A percentile compares a stretch with the other conserved stretches of the same genome.
phyloP scores from a whole-genome alignment of 768 basidiomycete genomes.

The Hortiboletus flavorubellus region DNA sequence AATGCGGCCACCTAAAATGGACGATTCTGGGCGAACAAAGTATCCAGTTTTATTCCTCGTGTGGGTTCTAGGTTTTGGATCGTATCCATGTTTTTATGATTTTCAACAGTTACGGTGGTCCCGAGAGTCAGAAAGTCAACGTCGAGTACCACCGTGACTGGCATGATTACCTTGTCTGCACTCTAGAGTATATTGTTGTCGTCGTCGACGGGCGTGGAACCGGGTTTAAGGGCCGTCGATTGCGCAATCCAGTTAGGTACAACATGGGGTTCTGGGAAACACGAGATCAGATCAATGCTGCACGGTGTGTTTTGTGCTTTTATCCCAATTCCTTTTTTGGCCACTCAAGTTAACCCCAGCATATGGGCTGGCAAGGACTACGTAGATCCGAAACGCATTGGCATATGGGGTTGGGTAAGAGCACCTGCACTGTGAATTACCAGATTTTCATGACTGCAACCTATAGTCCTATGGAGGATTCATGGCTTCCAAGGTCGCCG shows the following conservation, averaged over 20 bases:
- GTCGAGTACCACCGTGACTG: conserved; percentile 69
- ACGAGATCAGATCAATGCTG: conserved; percentile 84
- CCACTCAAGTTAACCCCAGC: conserved; percentile 33
- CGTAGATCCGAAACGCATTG: conserved; percentile 84
- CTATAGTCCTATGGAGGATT: conserved; percentile 91
- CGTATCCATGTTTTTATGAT: conserved; percentile 3
- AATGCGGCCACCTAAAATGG: conserved; percentile 88
- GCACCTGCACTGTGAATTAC: background rate
- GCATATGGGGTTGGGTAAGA: conserved; percentile 97
- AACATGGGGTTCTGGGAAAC: conserved; percentile 90
- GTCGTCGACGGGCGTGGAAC: conserved; percentile 92
- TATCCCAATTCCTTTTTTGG: background rate
- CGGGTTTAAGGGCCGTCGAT: conserved; percentile 78
- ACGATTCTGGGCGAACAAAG: conserved; percentile 91
- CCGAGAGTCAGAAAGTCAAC: conserved; percentile 76
- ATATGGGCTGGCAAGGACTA: conserved; percentile 85
- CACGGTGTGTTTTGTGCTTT: conserved; percentile 48
- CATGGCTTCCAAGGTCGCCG: conserved; percentile 90
- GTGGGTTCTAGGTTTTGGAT: conserved; percentile 34
- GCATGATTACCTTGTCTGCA: conserved; percentile 83
- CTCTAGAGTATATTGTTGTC: conserved; percentile 81
- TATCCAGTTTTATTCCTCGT: conserved; percentile 93
- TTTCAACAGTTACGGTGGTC: conserved; percentile 78
- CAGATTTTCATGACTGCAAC: background rate
- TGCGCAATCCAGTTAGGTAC: conserved; percentile 86